Conservation (phyloP, 2,329 filamentous ascomycete genomes). For the Calycina herbarum region DNA sequence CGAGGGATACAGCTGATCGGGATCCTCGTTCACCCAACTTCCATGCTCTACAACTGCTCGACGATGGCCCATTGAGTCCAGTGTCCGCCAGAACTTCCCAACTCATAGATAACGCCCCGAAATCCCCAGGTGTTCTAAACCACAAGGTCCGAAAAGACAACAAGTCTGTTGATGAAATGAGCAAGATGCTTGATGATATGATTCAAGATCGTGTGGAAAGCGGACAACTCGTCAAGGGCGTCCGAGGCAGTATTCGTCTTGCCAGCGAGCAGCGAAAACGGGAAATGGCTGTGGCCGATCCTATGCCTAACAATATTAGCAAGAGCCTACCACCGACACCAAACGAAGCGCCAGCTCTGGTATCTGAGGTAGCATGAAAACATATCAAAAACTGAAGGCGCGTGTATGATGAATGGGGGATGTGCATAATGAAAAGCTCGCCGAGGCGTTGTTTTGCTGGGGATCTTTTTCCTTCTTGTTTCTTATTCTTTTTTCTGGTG, state of each 20-base stretch:
- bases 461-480: background rate
- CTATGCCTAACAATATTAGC: background rate
- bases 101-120: slow-evolving; percentile 25
- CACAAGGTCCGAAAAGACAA: slow-evolving; percentile 36
- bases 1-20: slow-evolving; percentile 76
- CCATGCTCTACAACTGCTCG: slow-evolving; percentile 17
- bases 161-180: slow-evolving; percentile 87
- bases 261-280: slow-evolving; percentile 41
- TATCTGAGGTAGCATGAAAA: background rate
- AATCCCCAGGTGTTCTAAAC: slow-evolving; percentile 27
- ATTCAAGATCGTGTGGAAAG: slow-evolving; percentile 83
- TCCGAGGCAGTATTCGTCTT: slow-evolving; percentile 65
- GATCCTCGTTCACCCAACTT: slow-evolving; percentile 28
- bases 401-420: slow-evolving; percentile 3
- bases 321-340: slow-evolving; percentile 4
- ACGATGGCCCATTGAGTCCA: slow-evolving; percentile 35
- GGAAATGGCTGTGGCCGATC: slow-evolving; percentile 32
- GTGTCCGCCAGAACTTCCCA: slow-evolving; percentile 34
- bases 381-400: background rate
- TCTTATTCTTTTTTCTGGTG: background rate
- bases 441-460: background rate
- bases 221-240: slow-evolving; percentile 67
- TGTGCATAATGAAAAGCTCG: background rate
- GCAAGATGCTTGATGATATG: slow-evolving; percentile 92
- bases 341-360: background rate